Base-by-base conservation (phyloP, 1,139 yeast genomes). In the Kluyveromyces sp. region DNA sequence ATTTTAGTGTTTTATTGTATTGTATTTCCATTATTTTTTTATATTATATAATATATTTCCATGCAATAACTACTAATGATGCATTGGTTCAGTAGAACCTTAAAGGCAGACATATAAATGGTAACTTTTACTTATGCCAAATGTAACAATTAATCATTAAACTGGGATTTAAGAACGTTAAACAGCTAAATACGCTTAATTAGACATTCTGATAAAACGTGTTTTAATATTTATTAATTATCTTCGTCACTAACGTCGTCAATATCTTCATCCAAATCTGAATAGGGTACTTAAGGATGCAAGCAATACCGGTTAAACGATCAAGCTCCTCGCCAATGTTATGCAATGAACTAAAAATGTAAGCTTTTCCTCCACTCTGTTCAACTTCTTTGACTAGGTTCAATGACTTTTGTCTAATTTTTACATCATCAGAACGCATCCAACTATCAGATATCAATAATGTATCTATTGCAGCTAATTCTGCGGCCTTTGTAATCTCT, bases 261-360 rank as follows among this genome's bases (percentile, higher is more conserved):
- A 21, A 76, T 80, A 4, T 78, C 77, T 45, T 84, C 95, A 57
- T 88, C 96, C 43, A 89, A 70, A 55, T 88, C 96, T 0, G 87
- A 4, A 89, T 70, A 0, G 97, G 96, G 59, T 84, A 92, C 52
- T 80, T 82, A 55, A 90, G 70, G 38, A 92, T 75, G 43, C 89
- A 94, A 0, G 97, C 98, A 39, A 89, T 77, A 43, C 98, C 98
- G 0, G 96, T 87, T 53, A 92, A 73, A 57, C 85, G 90, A 61
- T 88, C 87, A 49, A 92, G 69, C 64, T 92, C 97, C 52, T 81
- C 84, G 7, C 98, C 98, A 4, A 92, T 78, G 51, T 85, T 94
- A 61, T 92, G 97, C 58, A 89, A 67, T 53, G 95, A 83, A 34
- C 96, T 86, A 57, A 90, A 86, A 1, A 90, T 74, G 8, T 78